Evolutionary conservation across 2,329 filamentous ascomycete genomes (phyloP).

Genomic region (Colletotrichum truncatum): DNA sequence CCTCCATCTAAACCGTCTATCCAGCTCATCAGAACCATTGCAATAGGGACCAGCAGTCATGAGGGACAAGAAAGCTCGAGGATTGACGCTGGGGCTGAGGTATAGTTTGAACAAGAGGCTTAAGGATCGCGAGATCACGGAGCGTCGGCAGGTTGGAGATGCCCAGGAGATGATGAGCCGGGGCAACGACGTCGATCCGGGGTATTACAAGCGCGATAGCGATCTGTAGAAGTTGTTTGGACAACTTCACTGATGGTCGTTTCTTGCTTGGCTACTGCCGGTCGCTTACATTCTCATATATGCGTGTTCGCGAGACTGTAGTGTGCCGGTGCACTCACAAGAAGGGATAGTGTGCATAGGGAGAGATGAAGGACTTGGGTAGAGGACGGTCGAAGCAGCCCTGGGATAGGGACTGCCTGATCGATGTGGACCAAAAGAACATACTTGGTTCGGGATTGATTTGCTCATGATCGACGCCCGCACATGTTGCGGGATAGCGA

Average conservation of each 20-base stretch:
- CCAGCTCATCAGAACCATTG: conserved; percentile 93
- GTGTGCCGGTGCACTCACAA: no score
- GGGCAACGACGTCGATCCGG: conserved; percentile 36
- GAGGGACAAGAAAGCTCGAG: conserved; percentile 74
- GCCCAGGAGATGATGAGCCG: conserved; percentile 79
- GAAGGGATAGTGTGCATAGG: no score
- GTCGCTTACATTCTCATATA: not conserved
- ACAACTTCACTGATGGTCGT: not conserved
- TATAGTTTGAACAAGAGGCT: conserved; percentile 74
- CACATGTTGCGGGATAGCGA: not conserved
- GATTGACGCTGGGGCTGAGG: conserved; percentile 70
- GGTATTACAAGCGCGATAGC: conserved; percentile 41
- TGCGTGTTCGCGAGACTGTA: not conserved
- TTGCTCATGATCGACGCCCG: not conserved
- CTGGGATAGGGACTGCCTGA: not conserved
- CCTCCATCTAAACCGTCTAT: conserved; percentile 94
- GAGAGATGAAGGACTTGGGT: no score
- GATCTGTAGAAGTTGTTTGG: conserved; percentile 41
- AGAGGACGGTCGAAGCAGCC: not conserved
- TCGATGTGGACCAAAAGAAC: conserved; percentile 5
- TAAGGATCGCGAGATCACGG: conserved; percentile 78
- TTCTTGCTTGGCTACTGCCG: not conserved
- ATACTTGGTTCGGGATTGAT: not conserved
- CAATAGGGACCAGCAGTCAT: conserved; percentile 95
- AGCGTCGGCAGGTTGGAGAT: conserved; percentile 91